Evolutionary conservation across 2,329 filamentous ascomycete genomes (phyloP).

Genomic region (Colletotrichum truncatum): DNA sequence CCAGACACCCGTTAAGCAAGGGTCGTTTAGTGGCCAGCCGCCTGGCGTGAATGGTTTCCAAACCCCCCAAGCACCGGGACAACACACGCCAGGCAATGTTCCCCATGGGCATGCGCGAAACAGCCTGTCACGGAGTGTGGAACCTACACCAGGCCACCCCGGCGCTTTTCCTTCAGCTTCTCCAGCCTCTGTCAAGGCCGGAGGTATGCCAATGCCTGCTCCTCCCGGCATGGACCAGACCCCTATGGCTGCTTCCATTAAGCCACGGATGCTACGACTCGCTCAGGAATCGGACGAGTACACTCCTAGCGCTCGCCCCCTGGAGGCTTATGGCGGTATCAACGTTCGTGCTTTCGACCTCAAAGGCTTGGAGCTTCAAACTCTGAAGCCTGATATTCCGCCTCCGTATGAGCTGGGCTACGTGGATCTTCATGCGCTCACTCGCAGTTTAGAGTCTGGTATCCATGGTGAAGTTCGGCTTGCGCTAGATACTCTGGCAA

Average conservation of each 20-base stretch:
- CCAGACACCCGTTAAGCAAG: conserved; percentile 56
- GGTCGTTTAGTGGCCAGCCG: conserved; percentile 56
- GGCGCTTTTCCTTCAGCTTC: conserved; percentile 56
- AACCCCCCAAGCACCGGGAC: conserved; percentile 51
- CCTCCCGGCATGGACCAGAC: conserved; percentile 24
- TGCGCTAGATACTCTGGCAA: conserved; percentile 84
- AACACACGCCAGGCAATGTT: conserved; percentile 53
- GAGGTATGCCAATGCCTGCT: conserved; percentile 51
- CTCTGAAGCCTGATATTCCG: conserved; percentile 79
- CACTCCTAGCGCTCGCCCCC: conserved; percentile 61
- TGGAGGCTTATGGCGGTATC: conserved; percentile 76
- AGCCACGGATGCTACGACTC: conserved; percentile 47
- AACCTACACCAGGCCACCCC: conserved; percentile 49
- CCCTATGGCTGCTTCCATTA: conserved; percentile 30
- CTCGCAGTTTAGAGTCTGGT: conserved; percentile 88
- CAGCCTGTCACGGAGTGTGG: conserved; percentile 61
- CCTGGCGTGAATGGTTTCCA: conserved; percentile 58
- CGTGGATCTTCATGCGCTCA: conserved; percentile 90
- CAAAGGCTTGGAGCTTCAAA: conserved; percentile 73
- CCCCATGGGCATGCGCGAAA: conserved; percentile 56
- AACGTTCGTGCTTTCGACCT: conserved; percentile 71
- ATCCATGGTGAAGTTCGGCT: conserved; percentile 90
- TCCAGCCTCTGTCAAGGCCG: conserved; percentile 51
- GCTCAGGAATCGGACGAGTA: conserved; percentile 61
- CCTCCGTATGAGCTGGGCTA: conserved; percentile 80